Base-by-base conservation (phyloP, 2,329 filamentous ascomycete genomes). In the Fusarium sp. region DNA sequence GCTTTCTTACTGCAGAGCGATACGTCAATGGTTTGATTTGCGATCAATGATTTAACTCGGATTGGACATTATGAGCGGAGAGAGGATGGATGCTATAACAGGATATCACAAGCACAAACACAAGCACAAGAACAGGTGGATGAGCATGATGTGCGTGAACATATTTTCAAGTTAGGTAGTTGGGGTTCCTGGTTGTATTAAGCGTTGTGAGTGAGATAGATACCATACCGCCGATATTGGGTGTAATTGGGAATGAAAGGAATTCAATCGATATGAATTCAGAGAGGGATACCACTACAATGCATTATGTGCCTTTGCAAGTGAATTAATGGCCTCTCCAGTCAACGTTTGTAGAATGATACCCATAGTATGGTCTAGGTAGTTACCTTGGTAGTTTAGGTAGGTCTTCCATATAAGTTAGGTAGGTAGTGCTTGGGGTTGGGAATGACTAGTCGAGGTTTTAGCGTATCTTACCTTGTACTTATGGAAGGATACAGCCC, bases 1-100 rank as follows among this genome's bases (percentile, higher is more conserved):
- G 76, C 75, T 78, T 74, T 77, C 70, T 75, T 72, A 65, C 66
- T 77, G 68, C 70, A 77, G 71, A 79, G 78, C 77, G 77, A 73
- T 74, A 72, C 68, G 69, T 73, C 71, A 74, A 76, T 75, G 68
- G 73, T 75, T 78, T 69, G 63, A 51, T 60, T 58, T 65, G 41
- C 63, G 59, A 69, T 57, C 52, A 77, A 64, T 67, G 62, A 32
- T 52, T 60, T 47, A 55, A 39, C 73, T 70, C 72, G 61, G 59
- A 47, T 68, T 74, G 70, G 75, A 71, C 70, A 75, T 72, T 74
- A 71, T 51, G 71, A 70, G 58, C 45, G 71, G 36, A 47, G 52
- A 57, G 45, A 32, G 36, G 57, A 58, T 39, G 51, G 34, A 54
- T 28, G 51, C 24, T 28, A 39, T 38, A 14, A 12, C 32, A 28